A percentile compares a stretch with the other conserved stretches of the same genome.
Evolutionary conservation across 495 filamentous ascomycete genomes (phyloP).

Genomic region (Oidiodendron maius): DNA sequence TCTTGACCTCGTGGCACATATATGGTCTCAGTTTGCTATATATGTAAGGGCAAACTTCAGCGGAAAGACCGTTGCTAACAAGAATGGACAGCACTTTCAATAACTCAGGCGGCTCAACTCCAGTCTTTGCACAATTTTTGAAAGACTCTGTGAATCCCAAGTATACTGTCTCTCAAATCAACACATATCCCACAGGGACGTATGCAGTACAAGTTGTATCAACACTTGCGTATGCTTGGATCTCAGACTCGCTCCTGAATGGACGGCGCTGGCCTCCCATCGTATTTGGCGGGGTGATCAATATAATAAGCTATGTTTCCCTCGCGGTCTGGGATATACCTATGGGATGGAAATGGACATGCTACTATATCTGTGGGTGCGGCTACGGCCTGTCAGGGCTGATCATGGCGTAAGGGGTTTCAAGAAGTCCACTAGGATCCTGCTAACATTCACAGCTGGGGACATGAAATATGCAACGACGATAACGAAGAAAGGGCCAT

Average conservation of each 20-base stretch:
- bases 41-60: background rate
- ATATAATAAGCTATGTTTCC: slow-evolving; percentile 23
- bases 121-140: slow-evolving; percentile 24
- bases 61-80: too few species aligned
- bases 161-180: slow-evolving; percentile 34
- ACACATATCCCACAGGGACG: slow-evolving; percentile 25
- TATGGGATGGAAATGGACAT: slow-evolving; percentile 24
- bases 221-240: slow-evolving; percentile 21
- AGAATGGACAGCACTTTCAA: too few species aligned
- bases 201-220: slow-evolving; percentile 18
- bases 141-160: slow-evolving; percentile 33
- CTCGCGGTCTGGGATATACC: slow-evolving; percentile 19
- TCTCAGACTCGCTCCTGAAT: slow-evolving; percentile 11
- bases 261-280: slow-evolving; percentile 17
- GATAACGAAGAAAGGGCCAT: slow-evolving; percentile 51
- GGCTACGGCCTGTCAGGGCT: slow-evolving; percentile 13
- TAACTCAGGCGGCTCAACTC: slow-evolving; percentile 28
- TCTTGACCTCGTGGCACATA: slow-evolving; percentile 15
- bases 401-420: slow-evolving; percentile 24
- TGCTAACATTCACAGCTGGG: slow-evolving; percentile 34
- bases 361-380: slow-evolving; percentile 4
- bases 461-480: slow-evolving; percentile 44
- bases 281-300: slow-evolving; percentile 21
- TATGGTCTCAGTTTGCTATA: slow-evolving; percentile 9
- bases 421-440: slow-evolving; percentile 4